These are phyloP conservation scores for Aspergillus thermomutatus DNA, from an alignment of 2,329 filamentous ascomycete species.

Conservation along the genomic window DNA sequence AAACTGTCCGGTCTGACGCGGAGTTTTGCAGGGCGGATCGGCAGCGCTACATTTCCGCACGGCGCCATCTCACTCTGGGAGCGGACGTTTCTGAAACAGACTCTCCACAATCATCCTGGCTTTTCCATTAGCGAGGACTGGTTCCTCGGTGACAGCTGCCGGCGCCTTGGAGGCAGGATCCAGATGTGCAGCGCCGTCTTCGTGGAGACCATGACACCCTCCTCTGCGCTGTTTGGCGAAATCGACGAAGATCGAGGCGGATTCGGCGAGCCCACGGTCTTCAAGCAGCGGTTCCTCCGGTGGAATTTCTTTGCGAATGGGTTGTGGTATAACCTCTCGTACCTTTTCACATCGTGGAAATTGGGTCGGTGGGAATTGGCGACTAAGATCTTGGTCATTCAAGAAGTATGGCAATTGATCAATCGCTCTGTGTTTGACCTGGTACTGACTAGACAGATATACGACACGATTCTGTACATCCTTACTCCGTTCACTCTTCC, in stretches of 20 bases:
- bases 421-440: not conserved
- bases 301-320: constrained; percentile 54
- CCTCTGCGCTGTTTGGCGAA: constrained; percentile 40
- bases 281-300: constrained; percentile 48
- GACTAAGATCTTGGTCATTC: constrained; percentile 49
- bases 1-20: constrained; percentile 49
- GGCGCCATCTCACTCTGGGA: constrained; percentile 52
- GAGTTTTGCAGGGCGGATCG: constrained; percentile 43
- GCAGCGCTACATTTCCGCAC: constrained; percentile 50
- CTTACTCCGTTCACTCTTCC: constrained; percentile 46
- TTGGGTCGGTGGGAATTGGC: constrained; percentile 50
- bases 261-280: constrained; percentile 54
- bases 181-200: constrained; percentile 50
- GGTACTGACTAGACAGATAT: constrained; percentile 27
- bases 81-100: constrained; percentile 43
- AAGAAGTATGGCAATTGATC: constrained; percentile 34
- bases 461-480: constrained; percentile 47
- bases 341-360: constrained; percentile 48
- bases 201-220: constrained; percentile 50
- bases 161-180: constrained; percentile 45
- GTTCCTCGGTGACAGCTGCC: constrained; percentile 51
- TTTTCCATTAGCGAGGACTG: constrained; percentile 52
- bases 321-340: constrained; percentile 47
- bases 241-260: constrained; percentile 43
- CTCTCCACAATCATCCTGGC: constrained; percentile 49